These are phyloP conservation scores for Cryptococcus amylolentus DNA, from an alignment of 1,284 basidiomycete genomes.

Conservation along the genomic window DNA sequence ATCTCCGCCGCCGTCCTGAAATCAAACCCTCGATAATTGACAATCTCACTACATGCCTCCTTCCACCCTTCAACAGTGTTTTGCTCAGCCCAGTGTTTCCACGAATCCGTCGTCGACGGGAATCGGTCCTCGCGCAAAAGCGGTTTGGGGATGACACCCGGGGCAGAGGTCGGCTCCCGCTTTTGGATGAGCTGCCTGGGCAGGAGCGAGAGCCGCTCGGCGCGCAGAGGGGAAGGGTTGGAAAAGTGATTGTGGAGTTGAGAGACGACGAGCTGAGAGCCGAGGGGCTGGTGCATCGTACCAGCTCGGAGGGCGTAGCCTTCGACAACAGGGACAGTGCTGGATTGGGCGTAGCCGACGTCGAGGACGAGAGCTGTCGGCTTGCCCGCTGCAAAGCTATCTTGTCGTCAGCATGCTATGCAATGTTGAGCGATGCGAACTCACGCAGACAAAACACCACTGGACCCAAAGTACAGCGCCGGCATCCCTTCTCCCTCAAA, in stretches of 20 bases:
- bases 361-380: conserved; percentile 94
- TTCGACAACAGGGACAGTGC: conserved; percentile 92
- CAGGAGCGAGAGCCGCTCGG: conserved; percentile 35
- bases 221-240: conserved; percentile 24
- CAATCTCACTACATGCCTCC: conserved; percentile 78
- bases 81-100: conserved; percentile 76
- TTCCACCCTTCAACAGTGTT: conserved; percentile 91
- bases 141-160: conserved; percentile 61
- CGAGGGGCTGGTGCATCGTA: conserved; percentile 50
- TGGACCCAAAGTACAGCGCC: conserved; percentile 95
- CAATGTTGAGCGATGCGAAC: conserved; percentile 43
- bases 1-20: conserved; percentile 33
- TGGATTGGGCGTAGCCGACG: conserved; percentile 81
- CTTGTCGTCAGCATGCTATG: not conserved
- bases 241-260: conserved; percentile 46
- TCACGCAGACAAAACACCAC: conserved; percentile 89
- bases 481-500: conserved; percentile 94
- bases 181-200: conserved; percentile 81
- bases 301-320: conserved; percentile 97
- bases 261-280: conserved; percentile 41
- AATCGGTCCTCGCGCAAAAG: conserved; percentile 70
- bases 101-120: conserved; percentile 69
- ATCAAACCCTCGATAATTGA: conserved; percentile 38
- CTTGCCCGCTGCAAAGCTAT: conserved; percentile 90
- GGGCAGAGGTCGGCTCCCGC: conserved; percentile 64